These are phyloP conservation scores for Purshia tridentata DNA, from an alignment of 306 rosid genomes.

Conservation along the genomic window DNA sequence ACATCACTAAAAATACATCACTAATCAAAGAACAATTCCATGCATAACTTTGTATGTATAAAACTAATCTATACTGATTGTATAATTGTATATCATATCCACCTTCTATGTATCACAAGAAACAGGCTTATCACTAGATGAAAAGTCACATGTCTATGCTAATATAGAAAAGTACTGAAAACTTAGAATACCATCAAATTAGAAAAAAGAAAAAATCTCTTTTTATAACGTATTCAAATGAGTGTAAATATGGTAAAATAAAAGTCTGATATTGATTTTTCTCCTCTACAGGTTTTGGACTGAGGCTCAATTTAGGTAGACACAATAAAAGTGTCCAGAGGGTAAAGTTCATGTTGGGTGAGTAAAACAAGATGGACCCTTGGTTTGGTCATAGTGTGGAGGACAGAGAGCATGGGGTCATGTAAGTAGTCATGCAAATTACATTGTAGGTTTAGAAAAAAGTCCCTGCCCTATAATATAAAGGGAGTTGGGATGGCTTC, in stretches of 20 bases:
- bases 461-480: conserved; percentile 22
- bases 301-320: neutral
- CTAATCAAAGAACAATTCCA: neutral
- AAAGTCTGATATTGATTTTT: neutral
- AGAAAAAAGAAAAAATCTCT: neutral
- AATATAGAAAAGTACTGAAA: too few species aligned
- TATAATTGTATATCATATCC: too few species aligned
- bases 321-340: neutral
- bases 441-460: conserved; percentile 20
- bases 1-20: neutral
- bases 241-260: neutral
- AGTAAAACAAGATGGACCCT: neutral
- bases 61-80: neutral
- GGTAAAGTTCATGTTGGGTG: neutral
- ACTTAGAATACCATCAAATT: neutral
- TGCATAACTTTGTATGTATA: neutral
- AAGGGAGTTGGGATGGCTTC: conserved; percentile 3
- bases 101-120: too few species aligned
- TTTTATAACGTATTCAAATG: neutral
- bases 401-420: conserved; percentile 1
- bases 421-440: neutral
- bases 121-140: too few species aligned
- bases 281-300: neutral
- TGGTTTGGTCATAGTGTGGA: neutral
- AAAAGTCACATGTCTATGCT: too few species aligned